Evolutionary conservation across 2,329 filamentous ascomycete genomes (phyloP).

Genomic region (Sporothrix protearum): DNA sequence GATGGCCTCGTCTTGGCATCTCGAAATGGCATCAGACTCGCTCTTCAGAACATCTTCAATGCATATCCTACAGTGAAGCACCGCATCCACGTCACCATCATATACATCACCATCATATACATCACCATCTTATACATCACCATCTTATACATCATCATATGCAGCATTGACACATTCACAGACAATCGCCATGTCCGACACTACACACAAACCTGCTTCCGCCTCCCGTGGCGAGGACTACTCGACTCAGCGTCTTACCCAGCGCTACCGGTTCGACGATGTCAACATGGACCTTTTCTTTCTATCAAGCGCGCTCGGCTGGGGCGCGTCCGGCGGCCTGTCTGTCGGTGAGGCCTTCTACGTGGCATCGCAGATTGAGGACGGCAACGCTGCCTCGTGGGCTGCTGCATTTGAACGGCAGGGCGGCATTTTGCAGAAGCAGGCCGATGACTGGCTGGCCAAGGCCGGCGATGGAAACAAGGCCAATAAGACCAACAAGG

Average conservation of each 20-base stretch:
- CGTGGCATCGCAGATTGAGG: background rate
- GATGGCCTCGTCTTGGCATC: background rate
- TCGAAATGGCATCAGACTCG: background rate
- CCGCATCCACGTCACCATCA: no score
- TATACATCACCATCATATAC: no score
- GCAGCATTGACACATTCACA: background rate
- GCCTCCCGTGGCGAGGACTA: background rate
- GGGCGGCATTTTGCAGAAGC: background rate
- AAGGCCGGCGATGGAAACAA: background rate
- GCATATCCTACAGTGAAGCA: no score
- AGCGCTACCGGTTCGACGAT: conserved; percentile 9
- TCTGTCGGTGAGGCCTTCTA: background rate
- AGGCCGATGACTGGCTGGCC: background rate
- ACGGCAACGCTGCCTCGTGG: background rate
- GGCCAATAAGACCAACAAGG: background rate
- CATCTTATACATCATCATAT: no score
- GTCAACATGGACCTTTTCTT: conserved; percentile 4
- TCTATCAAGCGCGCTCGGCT: background rate
- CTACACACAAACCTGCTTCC: background rate
- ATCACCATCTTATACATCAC: no score
- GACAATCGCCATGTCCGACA: background rate
- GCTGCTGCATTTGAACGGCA: background rate
- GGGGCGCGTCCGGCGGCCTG: background rate
- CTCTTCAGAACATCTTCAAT: background rate
- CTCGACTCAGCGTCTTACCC: background rate